Evolutionary conservation across 2,329 filamentous ascomycete genomes (phyloP).

Genomic region (Dactylonectria macrodidyma): DNA sequence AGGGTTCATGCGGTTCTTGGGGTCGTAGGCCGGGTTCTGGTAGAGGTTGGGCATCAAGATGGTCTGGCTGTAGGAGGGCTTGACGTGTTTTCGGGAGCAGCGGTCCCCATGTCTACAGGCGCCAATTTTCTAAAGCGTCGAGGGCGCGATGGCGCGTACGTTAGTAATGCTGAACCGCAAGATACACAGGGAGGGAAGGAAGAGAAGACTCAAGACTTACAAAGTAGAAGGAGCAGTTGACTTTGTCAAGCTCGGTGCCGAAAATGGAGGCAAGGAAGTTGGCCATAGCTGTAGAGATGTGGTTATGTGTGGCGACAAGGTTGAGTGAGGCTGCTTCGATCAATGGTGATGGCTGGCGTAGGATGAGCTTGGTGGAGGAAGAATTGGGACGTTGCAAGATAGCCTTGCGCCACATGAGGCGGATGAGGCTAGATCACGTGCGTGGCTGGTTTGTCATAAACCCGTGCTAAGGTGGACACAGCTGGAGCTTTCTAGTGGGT

Average conservation of each 20-base stretch:
- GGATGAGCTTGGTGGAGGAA: slow-evolving; percentile 32
- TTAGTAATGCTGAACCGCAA: slow-evolving; percentile 11
- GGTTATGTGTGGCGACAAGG: slow-evolving; percentile 15
- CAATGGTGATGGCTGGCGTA: slow-evolving; percentile 21
- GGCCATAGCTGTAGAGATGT: slow-evolving; percentile 73
- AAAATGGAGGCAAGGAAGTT: slow-evolving; percentile 99
- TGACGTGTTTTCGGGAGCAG: slow-evolving; percentile 98
- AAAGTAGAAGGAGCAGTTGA: slow-evolving; percentile 98
- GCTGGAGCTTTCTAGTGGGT: slow-evolving; percentile 17
- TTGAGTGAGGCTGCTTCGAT: slow-evolving; percentile 6
- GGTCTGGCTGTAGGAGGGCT: slow-evolving; percentile 97
- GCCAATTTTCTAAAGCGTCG: slow-evolving; percentile 87
- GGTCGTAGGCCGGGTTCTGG: slow-evolving; percentile 98
- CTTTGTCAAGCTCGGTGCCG: slow-evolving; percentile 99
- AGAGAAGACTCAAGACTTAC: slow-evolving; percentile 47
- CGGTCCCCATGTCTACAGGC: slow-evolving; percentile 98
- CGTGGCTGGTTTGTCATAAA: slow-evolving; percentile 47
- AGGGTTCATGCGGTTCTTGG: slow-evolving; percentile 96
- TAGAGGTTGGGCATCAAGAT: slow-evolving; percentile 99
- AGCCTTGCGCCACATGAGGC: slow-evolving; percentile 46
- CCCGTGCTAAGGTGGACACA: neutral
- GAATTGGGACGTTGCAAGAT: slow-evolving; percentile 39
- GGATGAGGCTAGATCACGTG: slow-evolving; percentile 50
- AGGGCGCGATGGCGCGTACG: slow-evolving; percentile 19
- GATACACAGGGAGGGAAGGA: neutral